Evolutionary conservation across 805 yeast genomes (phyloP).

Genomic region (Candida caryicola): DNA sequence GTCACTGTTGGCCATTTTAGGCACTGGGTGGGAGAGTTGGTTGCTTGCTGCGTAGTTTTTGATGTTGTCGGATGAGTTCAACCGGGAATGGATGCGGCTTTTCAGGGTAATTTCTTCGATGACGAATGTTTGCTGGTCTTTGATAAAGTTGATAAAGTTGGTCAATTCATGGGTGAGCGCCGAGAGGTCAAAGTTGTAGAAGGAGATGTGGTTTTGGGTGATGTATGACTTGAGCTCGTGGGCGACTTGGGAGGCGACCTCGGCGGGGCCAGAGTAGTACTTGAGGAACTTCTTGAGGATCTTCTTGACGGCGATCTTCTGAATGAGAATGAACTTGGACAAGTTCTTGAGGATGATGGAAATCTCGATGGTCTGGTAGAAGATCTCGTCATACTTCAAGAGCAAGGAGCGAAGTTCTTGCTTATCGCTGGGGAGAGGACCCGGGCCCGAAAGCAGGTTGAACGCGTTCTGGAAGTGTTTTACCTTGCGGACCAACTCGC

Average conservation of each 20-base stretch:
- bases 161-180: constrained; percentile 61
- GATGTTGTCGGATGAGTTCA: not conserved
- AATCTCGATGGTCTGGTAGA: constrained; percentile 38
- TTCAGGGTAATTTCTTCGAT: not conserved
- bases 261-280: constrained; percentile 31
- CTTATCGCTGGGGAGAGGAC: constrained; percentile 1
- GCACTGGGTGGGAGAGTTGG: not conserved
- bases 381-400: constrained; percentile 25
- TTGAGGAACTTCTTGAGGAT: constrained; percentile 66
- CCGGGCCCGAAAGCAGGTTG: constrained; percentile 2
- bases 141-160: constrained; percentile 30
- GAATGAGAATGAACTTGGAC: constrained; percentile 68
- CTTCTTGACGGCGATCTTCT: constrained; percentile 70
- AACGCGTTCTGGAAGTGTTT: constrained; percentile 23
- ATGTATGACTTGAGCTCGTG: constrained; percentile 30
- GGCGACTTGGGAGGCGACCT: constrained; percentile 21
- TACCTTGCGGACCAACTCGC: constrained; percentile 57
- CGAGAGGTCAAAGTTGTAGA: constrained; percentile 58
- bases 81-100: too few species aligned
- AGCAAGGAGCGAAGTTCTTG: constrained; percentile 6
- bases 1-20: constrained; percentile 7
- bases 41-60: not conserved
- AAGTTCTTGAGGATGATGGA: constrained; percentile 56
- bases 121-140: constrained; percentile 8
- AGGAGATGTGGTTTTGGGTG: constrained; percentile 49